Base-by-base conservation (phyloP, 78 protist species). In the Dictyostelium capitatum region DNA sequence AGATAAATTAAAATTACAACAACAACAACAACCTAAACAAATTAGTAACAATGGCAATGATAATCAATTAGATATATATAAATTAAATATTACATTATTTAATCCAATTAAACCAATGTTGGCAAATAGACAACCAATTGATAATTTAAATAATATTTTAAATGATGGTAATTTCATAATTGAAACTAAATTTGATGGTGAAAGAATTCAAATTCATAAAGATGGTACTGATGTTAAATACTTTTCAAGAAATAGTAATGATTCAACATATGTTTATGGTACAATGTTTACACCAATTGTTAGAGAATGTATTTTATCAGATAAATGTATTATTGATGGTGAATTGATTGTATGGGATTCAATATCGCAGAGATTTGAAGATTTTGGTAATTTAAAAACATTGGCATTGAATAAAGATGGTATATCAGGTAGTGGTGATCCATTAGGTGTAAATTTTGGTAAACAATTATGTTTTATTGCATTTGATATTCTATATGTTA, bases 171-270 rank as follows among this genome's bases (percentile, higher is more conserved):
- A 51, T 19, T 51, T 54, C 56, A 28, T 79, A 10, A 56, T 97
- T 5, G 99, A 97, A 59, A 74, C 84, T 9, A 97, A 97, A 85
- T 96, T 70, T 65, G 99, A 97, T 59, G 99, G 99, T 19, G 99
- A 97, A 82, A 90, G 99, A 23, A 83, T 95, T 15, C 96, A 94
- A 82, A 30, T 97, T 9, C 99, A 97, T 82, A 57, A 91, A 65
- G 67, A 84, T 5, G 80, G 80, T 12, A 82, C 79, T 15, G 30
- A 48, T 8, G 56, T 92, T 37, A 79, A 46, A 59, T 43, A 77
- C 32, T 95, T 37, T 75, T 83, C 97, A 14, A 57, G 97, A 53
- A 90, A 90, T 43, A 19, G 80, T 30, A 95, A 95, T 53, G 95
- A 97, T 48, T 83, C 85, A 19, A 92, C 98, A 6, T 70, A 30